These are phyloP conservation scores for Prunus mira DNA, from an alignment of 306 rosid genomes.

Conservation along the genomic window DNA sequence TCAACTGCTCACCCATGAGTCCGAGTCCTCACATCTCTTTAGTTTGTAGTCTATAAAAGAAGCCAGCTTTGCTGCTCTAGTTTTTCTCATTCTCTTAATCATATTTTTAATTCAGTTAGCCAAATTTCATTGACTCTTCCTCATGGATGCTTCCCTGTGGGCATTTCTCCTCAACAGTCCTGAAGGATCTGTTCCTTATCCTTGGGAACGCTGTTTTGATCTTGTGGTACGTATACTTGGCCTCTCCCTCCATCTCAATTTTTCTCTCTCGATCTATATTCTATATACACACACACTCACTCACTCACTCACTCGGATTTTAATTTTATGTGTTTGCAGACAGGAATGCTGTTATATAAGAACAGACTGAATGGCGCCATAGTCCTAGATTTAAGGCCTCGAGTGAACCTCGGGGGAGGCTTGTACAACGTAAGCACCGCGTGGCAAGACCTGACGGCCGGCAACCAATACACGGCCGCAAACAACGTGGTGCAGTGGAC, in stretches of 20 bases:
- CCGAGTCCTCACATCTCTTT: not conserved
- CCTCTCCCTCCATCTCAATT: not conserved
- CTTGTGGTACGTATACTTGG: not conserved
- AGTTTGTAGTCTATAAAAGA: not conserved
- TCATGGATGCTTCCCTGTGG: slow-evolving; percentile 13
- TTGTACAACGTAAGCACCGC: not conserved
- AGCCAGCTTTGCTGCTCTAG: too few species aligned
- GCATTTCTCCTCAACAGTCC: not conserved
- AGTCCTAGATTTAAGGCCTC: not conserved
- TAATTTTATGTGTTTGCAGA: not conserved
- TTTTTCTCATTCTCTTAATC: not conserved
- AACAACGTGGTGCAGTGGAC: not conserved
- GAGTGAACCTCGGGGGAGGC: slow-evolving; percentile 12
- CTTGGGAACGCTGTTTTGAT: slow-evolving; percentile 21
- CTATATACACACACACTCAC: not conserved
- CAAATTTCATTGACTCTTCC: too few species aligned
- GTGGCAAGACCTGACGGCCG: slow-evolving; percentile 4
- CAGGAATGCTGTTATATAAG: not conserved
- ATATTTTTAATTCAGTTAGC: too few species aligned
- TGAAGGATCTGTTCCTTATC: slow-evolving; percentile 7
- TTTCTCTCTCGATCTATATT: not conserved
- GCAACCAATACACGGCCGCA: not conserved
- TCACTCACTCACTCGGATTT: not conserved
- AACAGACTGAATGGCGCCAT: not conserved
- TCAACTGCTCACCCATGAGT: not conserved